A percentile compares a stretch with the other conserved stretches of the same genome.
phyloP scores from a whole-genome alignment of 1,284 basidiomycete species.

The Phlebopus sp. region DNA sequence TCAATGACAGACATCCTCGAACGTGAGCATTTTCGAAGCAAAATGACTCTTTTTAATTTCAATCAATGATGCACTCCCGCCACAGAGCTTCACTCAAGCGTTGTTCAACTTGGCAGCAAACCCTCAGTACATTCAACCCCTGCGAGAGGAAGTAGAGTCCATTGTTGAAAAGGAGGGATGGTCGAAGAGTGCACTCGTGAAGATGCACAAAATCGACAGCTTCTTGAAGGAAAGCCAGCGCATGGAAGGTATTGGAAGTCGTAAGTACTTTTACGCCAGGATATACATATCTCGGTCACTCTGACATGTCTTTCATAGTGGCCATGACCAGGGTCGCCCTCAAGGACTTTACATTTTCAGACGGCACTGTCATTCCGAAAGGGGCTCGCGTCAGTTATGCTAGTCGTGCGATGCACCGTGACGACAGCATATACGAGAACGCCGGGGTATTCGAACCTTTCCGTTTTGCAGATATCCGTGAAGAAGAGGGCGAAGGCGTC shows the following conservation, averaged over 20 bases:
- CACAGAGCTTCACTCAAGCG: conserved; percentile 34
- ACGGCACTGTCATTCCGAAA: conserved; percentile 40
- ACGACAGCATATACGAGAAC: conserved; percentile 25
- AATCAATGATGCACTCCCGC: background rate
- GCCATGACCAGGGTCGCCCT: conserved; percentile 32
- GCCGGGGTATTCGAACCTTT: conserved; percentile 31
- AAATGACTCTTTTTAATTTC: too few species aligned
- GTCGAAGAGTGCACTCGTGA: conserved; percentile 39
- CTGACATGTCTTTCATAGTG: conserved; percentile 22
- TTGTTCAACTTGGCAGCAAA: conserved; percentile 37
- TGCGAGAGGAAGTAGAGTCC: conserved; percentile 45
- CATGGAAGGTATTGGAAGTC: conserved; percentile 23
- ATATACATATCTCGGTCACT: too few species aligned
- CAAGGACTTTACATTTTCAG: conserved; percentile 39
- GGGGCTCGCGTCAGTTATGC: conserved; percentile 32
- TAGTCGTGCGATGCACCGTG: conserved; percentile 22
- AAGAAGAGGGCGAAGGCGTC: conserved; percentile 10
- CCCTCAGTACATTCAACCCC: conserved; percentile 35
- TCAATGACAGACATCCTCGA: conserved; percentile 11
- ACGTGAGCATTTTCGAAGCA: conserved; percentile 9
- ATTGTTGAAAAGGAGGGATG: conserved; percentile 40
- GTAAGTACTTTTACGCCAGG: conserved; percentile 19
- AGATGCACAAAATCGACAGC: conserved; percentile 47
- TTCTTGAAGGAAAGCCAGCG: conserved; percentile 45
- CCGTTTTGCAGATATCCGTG: conserved; percentile 26